Conservation (phyloP, 176 grass and related monocot genomes). For the Triticum dicoccoides region DNA sequence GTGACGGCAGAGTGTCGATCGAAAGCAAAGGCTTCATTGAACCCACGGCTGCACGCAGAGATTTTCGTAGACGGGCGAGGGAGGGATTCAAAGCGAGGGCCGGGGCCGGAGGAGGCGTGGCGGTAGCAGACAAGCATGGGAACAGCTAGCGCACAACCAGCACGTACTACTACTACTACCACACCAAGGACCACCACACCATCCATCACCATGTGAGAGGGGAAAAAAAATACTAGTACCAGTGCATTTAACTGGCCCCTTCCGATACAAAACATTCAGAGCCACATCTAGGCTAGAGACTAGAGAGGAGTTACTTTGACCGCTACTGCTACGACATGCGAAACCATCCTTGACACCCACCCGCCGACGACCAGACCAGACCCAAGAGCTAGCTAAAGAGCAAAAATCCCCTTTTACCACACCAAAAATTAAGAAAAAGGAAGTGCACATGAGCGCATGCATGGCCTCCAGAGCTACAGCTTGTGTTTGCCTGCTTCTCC, state of each 20-base stretch:
- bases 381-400: neutral
- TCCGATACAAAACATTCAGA: constrained; percentile 40
- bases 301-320: constrained; percentile 43
- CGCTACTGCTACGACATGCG: constrained; percentile 4
- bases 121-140: constrained; percentile 48
- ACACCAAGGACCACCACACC: constrained; percentile 38
- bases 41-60: constrained; percentile 10
- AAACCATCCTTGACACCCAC: no score
- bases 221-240: neutral
- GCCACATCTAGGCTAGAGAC: neutral
- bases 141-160: constrained; percentile 45
- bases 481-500: neutral
- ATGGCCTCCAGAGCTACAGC: neutral
- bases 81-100: neutral
- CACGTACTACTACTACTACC: neutral
- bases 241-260: constrained; percentile 53
- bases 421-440: neutral
- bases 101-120: neutral
- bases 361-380: neutral
- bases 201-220: constrained; percentile 4
- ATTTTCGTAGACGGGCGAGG: constrained; percentile 23
- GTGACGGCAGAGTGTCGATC: neutral
- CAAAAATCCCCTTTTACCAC: constrained; percentile 44
- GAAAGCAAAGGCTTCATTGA: neutral
- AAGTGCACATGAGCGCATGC: neutral